Percentiles rank a stretch among this genome's conserved stretches.
Evolutionary conservation across 108 stramenopile species (phyloP).

Genomic region (Cafeteria roenbergensis): DNA sequence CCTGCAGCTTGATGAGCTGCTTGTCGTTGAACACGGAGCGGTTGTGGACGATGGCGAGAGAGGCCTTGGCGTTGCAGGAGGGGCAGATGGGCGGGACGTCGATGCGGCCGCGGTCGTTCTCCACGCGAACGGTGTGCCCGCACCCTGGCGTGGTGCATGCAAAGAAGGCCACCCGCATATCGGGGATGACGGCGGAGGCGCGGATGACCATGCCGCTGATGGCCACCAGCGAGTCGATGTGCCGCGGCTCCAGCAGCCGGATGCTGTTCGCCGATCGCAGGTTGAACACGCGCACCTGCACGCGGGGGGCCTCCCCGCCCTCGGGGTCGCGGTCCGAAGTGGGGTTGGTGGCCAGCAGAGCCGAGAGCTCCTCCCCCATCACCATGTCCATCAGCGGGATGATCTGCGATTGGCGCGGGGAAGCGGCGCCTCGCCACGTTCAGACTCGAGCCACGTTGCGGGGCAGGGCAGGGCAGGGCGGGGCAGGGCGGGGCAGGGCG

Average conservation of each 20-base stretch:
- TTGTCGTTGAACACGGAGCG: conserved; percentile 87
- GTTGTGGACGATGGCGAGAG: conserved; percentile 73
- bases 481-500: no score
- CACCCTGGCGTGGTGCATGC: conserved; percentile 68
- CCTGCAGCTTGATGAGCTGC: conserved; percentile 88
- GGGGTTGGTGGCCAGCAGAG: conserved; percentile 28
- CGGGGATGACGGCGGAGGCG: conserved; percentile 79
- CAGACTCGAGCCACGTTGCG: no score
- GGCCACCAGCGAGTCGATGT: conserved; percentile 75
- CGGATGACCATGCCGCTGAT: conserved; percentile 91
- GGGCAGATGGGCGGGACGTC: conserved; percentile 67
- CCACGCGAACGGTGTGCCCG: conserved; percentile 58
- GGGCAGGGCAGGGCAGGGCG: no score
- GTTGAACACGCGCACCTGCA: conserved; percentile 85
- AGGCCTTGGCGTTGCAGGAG: conserved; percentile 24
- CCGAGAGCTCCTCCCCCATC: conserved; percentile 49
- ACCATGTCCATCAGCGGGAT: conserved; percentile 85
- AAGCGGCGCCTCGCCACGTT: no score
- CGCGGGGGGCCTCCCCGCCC: conserved; percentile 18
- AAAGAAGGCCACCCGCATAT: conserved; percentile 86
- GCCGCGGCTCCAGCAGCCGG: conserved; percentile 74
- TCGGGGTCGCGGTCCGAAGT: conserved; percentile 26
- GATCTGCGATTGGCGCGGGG: no score
- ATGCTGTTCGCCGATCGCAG: conserved; percentile 61
- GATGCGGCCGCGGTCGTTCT: conserved; percentile 84